Percentiles rank a stretch among this genome's conserved stretches.
These are phyloP conservation scores for Cyclostephanos invisitatus DNA, from an alignment of 108 stramenopile species.

Conservation along the genomic window DNA sequence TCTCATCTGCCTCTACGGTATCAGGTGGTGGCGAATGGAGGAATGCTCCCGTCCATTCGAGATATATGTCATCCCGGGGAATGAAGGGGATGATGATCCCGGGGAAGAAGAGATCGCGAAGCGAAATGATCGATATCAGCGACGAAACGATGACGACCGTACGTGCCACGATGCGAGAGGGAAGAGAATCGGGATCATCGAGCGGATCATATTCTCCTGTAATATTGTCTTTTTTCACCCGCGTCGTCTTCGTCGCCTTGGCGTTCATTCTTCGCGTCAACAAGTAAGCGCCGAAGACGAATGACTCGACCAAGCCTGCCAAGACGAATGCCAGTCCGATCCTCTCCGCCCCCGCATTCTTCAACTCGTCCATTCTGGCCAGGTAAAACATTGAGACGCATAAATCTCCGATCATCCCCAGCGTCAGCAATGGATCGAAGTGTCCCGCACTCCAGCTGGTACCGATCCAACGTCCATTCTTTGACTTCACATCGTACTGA, in stretches of 20 bases:
- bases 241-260: not conserved
- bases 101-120: conserved; percentile 79
- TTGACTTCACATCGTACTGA: not conserved
- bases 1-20: conserved; percentile 66
- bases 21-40: conserved; percentile 86
- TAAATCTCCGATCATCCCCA: conserved; percentile 66
- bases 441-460: conserved; percentile 82
- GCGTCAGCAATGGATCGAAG: conserved; percentile 61
- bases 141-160: conserved; percentile 68
- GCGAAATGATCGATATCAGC: conserved; percentile 58
- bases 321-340: conserved; percentile 53
- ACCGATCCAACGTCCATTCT: conserved; percentile 34
- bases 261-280: conserved; percentile 31
- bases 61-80: conserved; percentile 87
- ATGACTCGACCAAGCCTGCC: conserved; percentile 64
- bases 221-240: not conserved
- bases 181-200: conserved; percentile 59
- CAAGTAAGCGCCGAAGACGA: conserved; percentile 60
- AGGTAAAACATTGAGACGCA: conserved; percentile 57
- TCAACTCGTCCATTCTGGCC: conserved; percentile 57
- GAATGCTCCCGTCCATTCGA: conserved; percentile 87
- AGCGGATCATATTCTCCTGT: conserved; percentile 18
- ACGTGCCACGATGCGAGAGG: conserved; percentile 71
- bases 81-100: conserved; percentile 70
- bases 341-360: conserved; percentile 56